Evolutionary conservation across 2,329 filamentous ascomycete species (phyloP), one percentile per base, ranked within the genome.

Genomic region (Trichoderma atroviride): DNA sequence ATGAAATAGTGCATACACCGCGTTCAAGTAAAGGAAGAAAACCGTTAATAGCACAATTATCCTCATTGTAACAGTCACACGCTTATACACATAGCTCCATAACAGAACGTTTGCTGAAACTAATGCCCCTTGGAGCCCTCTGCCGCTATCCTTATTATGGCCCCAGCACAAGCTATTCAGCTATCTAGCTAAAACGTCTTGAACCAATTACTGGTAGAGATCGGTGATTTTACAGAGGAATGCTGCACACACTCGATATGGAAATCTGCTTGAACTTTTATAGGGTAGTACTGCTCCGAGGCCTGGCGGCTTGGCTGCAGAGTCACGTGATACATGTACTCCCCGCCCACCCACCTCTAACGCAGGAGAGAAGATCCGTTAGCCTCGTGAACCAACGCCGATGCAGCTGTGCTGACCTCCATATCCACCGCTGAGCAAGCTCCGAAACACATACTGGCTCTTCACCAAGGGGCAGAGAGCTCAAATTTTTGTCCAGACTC

Each of bases 301-400:
- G 5, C 11, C 37, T 40, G 24, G 37, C 13, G 58, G 53, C 27
- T 22, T n/a, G 31, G 11, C 33, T 24, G 4, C 22, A 19, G 19
- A 22, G 11, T 58, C 67, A 69, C 67, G 67, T 69, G 67, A 69
- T 56, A 27, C 4, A 13, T 31, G 16, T 35, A 52, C 10, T 16
- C 52, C 58, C 56, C 66, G 47, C 58, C 58, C 35, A 50, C 53
- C 65, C 57, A 43, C 40, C 52, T 53, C 50, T 40, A 57, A 47
- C 35, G 58, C 52, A 57, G 63, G 53, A 58, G 63, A 66, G 63
- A 37, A 58, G 63, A 52, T 62, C 35, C 52, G 29, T 56, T 62
- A 62, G 58, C 50, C 58, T 69, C 58, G 35, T 57, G 58, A 69
- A 52, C 65, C 33, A 61, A 50, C 33, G 27, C 43, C 66, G 60